Percentiles rank a stretch among this genome's conserved stretches.
Evolutionary conservation across 768 basidiomycete genomes (phyloP).

Genomic region (Leucosporidium scottii): DNA sequence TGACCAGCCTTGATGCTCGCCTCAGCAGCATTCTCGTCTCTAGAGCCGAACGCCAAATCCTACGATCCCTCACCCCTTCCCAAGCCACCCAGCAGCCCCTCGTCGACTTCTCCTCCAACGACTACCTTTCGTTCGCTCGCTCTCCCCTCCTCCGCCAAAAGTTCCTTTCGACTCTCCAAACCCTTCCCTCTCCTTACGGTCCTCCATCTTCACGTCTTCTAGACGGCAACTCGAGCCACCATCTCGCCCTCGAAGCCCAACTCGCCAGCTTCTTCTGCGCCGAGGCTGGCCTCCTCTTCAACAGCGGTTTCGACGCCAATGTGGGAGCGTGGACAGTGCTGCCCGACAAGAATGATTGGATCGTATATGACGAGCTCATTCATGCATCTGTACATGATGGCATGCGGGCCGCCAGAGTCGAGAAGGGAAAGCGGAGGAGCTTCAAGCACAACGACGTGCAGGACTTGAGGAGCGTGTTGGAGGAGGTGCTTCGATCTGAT

Average conservation of each 20-base stretch:
- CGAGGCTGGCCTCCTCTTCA: constrained; percentile 67
- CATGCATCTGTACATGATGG: constrained; percentile 91
- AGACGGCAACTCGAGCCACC: constrained; percentile 60
- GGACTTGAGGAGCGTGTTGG: constrained; percentile 50
- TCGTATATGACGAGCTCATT: constrained; percentile 78
- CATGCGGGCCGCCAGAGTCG: constrained; percentile 55
- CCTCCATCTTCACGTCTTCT: constrained; percentile 78
- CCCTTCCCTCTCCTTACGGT: constrained; percentile 56
- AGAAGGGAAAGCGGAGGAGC: constrained; percentile 43
- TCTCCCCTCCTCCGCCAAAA: constrained; percentile 4
- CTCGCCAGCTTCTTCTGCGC: constrained; percentile 26
- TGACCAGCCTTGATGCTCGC: constrained; percentile 40
- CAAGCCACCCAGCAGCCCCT: constrained; percentile 35
- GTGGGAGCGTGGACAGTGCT: constrained; percentile 74
- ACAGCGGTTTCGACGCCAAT: constrained; percentile 90
- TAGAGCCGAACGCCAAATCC: constrained; percentile 59
- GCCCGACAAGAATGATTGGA: constrained; percentile 66
- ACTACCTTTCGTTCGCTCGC: constrained; percentile 33
- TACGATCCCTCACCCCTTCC: constrained; percentile 58
- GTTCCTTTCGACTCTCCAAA: constrained; percentile 54
- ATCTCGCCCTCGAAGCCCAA: constrained; percentile 58
- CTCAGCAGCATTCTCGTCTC: constrained; percentile 56
- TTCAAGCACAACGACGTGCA: constrained; percentile 64
- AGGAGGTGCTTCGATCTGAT: background rate
- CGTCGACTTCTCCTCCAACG: constrained; percentile 38